Percentiles rank a stretch among this genome's conserved stretches.
These are phyloP conservation scores for Nicotiana otophora DNA, from an alignment of 257 asterid genomes.

Conservation along the genomic window DNA sequence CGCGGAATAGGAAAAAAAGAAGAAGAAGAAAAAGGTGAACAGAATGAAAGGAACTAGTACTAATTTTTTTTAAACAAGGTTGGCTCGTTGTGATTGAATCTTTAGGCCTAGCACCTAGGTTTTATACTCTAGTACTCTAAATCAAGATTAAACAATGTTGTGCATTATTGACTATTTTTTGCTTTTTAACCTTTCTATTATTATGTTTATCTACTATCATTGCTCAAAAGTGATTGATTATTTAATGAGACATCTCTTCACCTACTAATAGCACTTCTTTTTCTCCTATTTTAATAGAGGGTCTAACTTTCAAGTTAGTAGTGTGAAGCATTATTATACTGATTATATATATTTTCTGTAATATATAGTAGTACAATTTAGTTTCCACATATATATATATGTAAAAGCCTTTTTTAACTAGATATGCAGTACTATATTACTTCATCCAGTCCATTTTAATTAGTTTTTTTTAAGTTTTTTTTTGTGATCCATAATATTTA, in stretches of 20 bases:
- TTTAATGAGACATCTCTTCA: not conserved
- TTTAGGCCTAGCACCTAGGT: no score
- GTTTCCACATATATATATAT: no score
- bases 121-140: not conserved
- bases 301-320: not conserved
- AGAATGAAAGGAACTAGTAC: not conserved
- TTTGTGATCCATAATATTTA: no score
- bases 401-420: no score
- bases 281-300: no score
- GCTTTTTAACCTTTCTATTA: not conserved
- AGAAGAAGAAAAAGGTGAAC: no score
- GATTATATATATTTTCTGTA: no score
- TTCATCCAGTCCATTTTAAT: no score
- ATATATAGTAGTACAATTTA: not conserved
- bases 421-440: no score
- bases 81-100: not conserved
- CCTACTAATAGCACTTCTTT: not conserved
- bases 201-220: not conserved
- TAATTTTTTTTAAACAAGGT: not conserved
- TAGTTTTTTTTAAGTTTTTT: no score
- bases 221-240: not conserved
- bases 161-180: not conserved
- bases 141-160: not conserved
- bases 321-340: not conserved
- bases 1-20: no score